These are phyloP conservation scores for Kluyveromyces wickerhamii DNA, from an alignment of 805 yeast species.

Conservation along the genomic window DNA sequence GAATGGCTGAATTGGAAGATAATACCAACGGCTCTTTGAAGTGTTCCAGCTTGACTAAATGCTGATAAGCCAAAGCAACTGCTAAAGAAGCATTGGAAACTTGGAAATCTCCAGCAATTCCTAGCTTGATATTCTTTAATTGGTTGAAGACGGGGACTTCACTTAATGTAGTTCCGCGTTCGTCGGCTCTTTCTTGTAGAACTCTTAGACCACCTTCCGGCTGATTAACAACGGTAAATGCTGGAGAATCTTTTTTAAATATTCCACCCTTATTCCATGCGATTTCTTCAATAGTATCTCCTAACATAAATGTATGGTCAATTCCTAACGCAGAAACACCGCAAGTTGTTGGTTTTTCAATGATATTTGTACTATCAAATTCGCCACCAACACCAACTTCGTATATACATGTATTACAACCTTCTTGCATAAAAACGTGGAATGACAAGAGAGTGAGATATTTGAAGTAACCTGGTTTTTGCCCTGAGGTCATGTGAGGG, in stretches of 20 bases:
- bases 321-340: constrained; percentile 85
- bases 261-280: constrained; percentile 98
- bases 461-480: constrained; percentile 90
- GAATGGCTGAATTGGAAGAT: constrained; percentile 27
- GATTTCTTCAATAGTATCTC: constrained; percentile 78
- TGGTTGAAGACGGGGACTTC: constrained; percentile 43
- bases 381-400: constrained; percentile 99
- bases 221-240: constrained; percentile 57
- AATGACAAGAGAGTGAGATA: constrained; percentile 83
- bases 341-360: constrained; percentile 70
- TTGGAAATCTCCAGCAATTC: constrained; percentile 83
- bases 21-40: constrained; percentile 17
- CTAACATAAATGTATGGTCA: constrained; percentile 84
- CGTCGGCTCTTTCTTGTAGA: constrained; percentile 59
- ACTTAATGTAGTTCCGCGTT: constrained; percentile 44
- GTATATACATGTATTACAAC: constrained; percentile 87
- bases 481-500: constrained; percentile 66
- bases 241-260: constrained; percentile 59
- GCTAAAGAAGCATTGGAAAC: constrained; percentile 83
- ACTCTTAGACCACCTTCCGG: constrained; percentile 47
- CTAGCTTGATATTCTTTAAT: constrained; percentile 39
- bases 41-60: constrained; percentile 45
- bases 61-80: constrained; percentile 54
- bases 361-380: constrained; percentile 90
- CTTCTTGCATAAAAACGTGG: constrained; percentile 81